A percentile compares a stretch with the other conserved stretches of the same genome.
These are phyloP conservation scores for Alternaria triticimaculans DNA, from an alignment of 2,329 filamentous ascomycete species.

Conservation along the genomic window DNA sequence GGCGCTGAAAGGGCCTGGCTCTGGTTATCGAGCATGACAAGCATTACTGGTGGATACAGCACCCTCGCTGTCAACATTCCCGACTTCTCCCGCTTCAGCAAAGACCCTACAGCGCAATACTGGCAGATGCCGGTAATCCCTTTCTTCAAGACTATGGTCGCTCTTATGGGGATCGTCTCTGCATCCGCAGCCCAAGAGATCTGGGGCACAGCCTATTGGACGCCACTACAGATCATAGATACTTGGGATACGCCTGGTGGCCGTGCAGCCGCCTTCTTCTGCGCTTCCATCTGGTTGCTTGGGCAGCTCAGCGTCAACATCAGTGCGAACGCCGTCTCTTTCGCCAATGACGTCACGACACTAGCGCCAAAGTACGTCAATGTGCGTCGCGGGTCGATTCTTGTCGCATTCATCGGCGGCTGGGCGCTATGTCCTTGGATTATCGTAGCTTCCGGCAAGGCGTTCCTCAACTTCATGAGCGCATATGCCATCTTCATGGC, in stretches of 20 bases:
- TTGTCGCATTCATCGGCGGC: conserved; percentile 21
- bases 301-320: conserved; percentile 31
- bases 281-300: conserved; percentile 3
- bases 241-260: conserved; percentile 19
- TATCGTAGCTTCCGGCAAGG: conserved; percentile 23
- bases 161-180: conserved; percentile 27
- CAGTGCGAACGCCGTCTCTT: conserved; percentile 29
- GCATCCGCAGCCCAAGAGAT: conserved; percentile 20
- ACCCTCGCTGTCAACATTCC: conserved; percentile 20
- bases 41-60: conserved; percentile 19
- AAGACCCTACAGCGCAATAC: conserved; percentile 13
- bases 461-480: conserved; percentile 35
- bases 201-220: conserved; percentile 26
- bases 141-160: conserved; percentile 19
- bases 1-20: conserved; percentile 1
- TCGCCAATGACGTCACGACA: conserved; percentile 27
- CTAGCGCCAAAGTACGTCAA: conserved; percentile 30
- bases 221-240: conserved; percentile 27
- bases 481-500: conserved; percentile 32
- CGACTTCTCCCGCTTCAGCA: conserved; percentile 27
- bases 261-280: conserved; percentile 27
- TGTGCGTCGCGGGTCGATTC: conserved; percentile 25
- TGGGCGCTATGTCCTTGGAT: conserved; percentile 32
- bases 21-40: conserved; percentile 15
- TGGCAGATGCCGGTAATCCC: conserved; percentile 23